Evolutionary conservation across 805 yeast species (phyloP), one percentile per base, ranked within the genome.

Genomic region (Sungouiozyma ichnusensis): DNA sequence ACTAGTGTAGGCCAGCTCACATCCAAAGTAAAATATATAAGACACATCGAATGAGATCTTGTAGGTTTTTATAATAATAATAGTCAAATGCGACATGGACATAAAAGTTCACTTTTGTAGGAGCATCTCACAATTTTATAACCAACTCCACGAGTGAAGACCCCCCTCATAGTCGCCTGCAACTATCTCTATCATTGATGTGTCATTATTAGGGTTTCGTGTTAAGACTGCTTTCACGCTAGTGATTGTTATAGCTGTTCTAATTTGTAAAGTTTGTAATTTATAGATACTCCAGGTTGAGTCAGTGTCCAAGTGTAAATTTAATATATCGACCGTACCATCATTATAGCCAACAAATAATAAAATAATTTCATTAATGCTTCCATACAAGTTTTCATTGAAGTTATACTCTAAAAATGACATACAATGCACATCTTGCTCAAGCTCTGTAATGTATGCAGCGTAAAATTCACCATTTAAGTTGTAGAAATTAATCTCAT

Each of bases 381-480:
- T 71, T 33, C 58, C 53, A 16, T 50, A 39, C 8, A 44, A 42
- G 9, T 45, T 34, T 20, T 46, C 44, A 7, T 33, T 14, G 3
- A 45, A 40, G 3, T 50, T 39, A 33, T 52, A 44, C 27, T 50
- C 40, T 16, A 52, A 35, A 43, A 66, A 65, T 35, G 48, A 51
- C 20, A 64, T 34, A 8, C 55, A 44, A 0, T 63, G 52, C 14
- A 62, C 43, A 3, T 32, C 37, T 20, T 54, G 51, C 35, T 56
- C 53, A 29, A 36, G 33, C 17, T 36, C 39, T 20, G 64, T 32
- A 7, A 35, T 32, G 17, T 58, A 46, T 8, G 54, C 39, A 14
- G 62, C 38, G 7, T 74, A 63, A 3, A 55, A 36, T 6, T 68
- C 68, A 1, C 85, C 85, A 52, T 81, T 79, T 16, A 79, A 54